Percentiles rank a stretch among this genome's conserved stretches.
These are phyloP conservation scores for Saksenaea oblongispora DNA, from an alignment of 371 early-diverging fungal species.

Conservation along the genomic window DNA sequence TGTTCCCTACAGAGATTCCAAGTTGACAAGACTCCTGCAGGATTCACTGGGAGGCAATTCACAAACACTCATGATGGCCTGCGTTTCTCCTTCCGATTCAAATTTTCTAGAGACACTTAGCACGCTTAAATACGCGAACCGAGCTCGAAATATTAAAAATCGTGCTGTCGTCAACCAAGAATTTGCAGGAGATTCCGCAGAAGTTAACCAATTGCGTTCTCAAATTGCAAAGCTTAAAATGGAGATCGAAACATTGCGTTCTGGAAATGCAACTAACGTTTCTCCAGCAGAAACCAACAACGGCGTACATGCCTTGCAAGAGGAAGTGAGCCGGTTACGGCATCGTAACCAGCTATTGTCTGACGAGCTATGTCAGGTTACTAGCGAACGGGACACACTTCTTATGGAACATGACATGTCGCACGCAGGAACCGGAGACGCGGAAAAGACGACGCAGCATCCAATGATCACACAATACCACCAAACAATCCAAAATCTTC, in stretches of 20 bases:
- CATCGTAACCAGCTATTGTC: constrained; percentile 43
- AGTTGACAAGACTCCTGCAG: constrained; percentile 90
- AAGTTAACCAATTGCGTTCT: constrained; percentile 68
- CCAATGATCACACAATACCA: constrained; percentile 59
- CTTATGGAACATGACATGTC: constrained; percentile 54
- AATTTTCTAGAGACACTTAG: constrained; percentile 89
- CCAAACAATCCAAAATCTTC: constrained; percentile 52
- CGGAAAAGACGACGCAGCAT: constrained; percentile 22
- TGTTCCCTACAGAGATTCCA: constrained; percentile 97
- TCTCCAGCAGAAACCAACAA: background rate
- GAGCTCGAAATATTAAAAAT: constrained; percentile 87
- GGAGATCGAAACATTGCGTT: constrained; percentile 56
- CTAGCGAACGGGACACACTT: constrained; percentile 63
- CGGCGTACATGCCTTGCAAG: constrained; percentile 32
- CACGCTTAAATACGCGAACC: constrained; percentile 90
- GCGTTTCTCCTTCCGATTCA: constrained; percentile 79
- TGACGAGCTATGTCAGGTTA: constrained; percentile 46
- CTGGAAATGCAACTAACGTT: constrained; percentile 2
- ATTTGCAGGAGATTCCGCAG: constrained; percentile 48
- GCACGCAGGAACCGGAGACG: constrained; percentile 5
- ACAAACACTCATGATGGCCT: constrained; percentile 91
- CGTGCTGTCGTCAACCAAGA: constrained; percentile 57
- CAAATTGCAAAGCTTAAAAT: constrained; percentile 64
- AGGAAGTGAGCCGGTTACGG: constrained; percentile 48
- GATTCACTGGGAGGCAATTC: constrained; percentile 95